These are phyloP conservation scores for Termitomyces sp. DNA, from an alignment of 768 basidiomycete genomes.

Conservation along the genomic window DNA sequence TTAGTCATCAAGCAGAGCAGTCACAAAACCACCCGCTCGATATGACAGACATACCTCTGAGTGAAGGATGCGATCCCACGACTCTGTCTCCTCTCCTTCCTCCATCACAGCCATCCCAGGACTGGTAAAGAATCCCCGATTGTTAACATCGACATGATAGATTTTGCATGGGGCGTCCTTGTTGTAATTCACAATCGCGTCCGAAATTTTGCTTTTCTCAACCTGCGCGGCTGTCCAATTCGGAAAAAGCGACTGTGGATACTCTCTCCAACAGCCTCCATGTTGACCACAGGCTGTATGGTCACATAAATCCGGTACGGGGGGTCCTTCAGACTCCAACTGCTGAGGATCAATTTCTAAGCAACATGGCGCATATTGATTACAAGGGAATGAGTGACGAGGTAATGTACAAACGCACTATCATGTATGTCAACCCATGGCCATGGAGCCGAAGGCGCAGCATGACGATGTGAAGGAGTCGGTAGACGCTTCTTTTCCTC, in stretches of 20 bases:
- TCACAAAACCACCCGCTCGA: not conserved
- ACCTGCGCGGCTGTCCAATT: constrained; percentile 51
- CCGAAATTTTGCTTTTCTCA: constrained; percentile 31
- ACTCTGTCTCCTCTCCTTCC: constrained; percentile 19
- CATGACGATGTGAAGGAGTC: constrained; percentile 38
- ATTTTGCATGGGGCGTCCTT: constrained; percentile 21
- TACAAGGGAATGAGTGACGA: not conserved
- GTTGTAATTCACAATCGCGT: constrained; percentile 28
- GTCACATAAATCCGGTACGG: constrained; percentile 31
- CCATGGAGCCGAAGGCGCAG: constrained; percentile 41
- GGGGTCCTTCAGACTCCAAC: constrained; percentile 23
- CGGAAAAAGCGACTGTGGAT: constrained; percentile 44
- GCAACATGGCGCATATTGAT: not conserved
- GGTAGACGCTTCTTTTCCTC: constrained; percentile 17
- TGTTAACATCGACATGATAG: constrained; percentile 36
- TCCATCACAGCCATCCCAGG: constrained; percentile 17
- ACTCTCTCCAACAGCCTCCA: constrained; percentile 31
- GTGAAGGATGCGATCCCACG: constrained; percentile 33
- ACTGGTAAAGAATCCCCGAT: constrained; percentile 29
- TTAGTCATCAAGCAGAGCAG: not conserved
- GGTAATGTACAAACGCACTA: constrained; percentile 16
- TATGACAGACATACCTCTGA: constrained; percentile 25
- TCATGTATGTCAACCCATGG: constrained; percentile 40
- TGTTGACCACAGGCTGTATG: constrained; percentile 24
- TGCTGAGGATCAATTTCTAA: constrained; percentile 31